Percentiles rank a stretch among this genome's conserved stretches.
Conservation (phyloP, 1,284 basidiomycete genomes). For the Cronartium quercuum region DNA sequence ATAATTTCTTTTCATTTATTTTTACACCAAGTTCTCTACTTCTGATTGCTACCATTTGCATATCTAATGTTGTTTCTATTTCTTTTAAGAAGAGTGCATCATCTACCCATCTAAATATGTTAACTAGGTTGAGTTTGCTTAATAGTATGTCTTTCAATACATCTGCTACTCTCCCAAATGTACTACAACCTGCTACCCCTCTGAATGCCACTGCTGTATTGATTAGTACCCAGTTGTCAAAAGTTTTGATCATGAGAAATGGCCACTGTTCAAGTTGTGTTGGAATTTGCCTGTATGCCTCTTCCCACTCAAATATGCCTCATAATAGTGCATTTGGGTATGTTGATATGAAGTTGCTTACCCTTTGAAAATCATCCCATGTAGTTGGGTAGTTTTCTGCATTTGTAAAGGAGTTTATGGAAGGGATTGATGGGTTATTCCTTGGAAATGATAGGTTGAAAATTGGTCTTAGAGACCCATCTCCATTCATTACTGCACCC, state of each 20-base stretch:
- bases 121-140: neutral
- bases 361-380: constrained; percentile 1
- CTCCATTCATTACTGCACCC: neutral
- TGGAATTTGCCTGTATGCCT: constrained; percentile 10
- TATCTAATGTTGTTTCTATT: neutral
- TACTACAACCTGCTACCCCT: neutral
- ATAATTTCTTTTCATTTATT: neutral
- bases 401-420: neutral
- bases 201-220: neutral
- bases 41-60: neutral
- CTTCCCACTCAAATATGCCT: constrained; percentile 8
- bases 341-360: neutral
- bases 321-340: neutral
- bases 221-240: neutral
- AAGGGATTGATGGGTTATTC: neutral
- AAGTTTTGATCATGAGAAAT: neutral
- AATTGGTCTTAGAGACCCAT: neutral
- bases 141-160: neutral
- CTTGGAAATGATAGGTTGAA: neutral
- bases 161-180: neutral
- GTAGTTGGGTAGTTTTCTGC: neutral
- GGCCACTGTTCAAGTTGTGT: neutral
- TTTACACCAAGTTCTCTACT: neutral
- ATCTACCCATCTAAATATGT: neutral
- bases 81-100: neutral